phyloP scores from a whole-genome alignment of 148 eudicot genomes.

The Chenopodium quinoa region DNA sequence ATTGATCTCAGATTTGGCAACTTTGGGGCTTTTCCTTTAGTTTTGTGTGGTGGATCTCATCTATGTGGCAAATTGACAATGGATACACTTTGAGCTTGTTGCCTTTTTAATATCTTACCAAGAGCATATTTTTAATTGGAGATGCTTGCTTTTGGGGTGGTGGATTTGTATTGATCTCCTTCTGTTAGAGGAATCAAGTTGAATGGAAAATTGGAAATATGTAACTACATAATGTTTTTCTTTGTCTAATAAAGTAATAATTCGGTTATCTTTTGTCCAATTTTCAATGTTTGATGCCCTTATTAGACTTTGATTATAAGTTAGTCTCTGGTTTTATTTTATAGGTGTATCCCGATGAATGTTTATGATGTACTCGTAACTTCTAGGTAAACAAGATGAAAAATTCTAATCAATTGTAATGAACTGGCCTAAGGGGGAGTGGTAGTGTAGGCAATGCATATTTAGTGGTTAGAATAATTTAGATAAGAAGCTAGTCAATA shows the following conservation, averaged over 20 bases:
- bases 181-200: not conserved
- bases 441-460: too few relatives aligned
- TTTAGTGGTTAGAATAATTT: too few relatives aligned
- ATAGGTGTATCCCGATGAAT: not conserved
- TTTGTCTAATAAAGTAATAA: not conserved
- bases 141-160: not conserved
- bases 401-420: too few relatives aligned
- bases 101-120: not conserved
- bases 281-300: not conserved
- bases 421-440: too few relatives aligned
- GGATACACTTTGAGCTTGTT: not conserved
- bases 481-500: too few relatives aligned
- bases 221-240: not conserved
- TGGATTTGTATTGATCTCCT: not conserved
- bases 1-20: not conserved
- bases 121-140: not conserved
- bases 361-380: too few relatives aligned
- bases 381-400: too few relatives aligned
- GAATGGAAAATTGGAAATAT: not conserved
- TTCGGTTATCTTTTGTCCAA: not conserved
- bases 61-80: not conserved
- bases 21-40: not conserved
- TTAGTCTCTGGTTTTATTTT: not conserved
- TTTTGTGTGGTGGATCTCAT: not conserved
- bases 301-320: not conserved